Base-by-base conservation (phyloP, 345 rosid genomes). In the Ricinus communis region DNA sequence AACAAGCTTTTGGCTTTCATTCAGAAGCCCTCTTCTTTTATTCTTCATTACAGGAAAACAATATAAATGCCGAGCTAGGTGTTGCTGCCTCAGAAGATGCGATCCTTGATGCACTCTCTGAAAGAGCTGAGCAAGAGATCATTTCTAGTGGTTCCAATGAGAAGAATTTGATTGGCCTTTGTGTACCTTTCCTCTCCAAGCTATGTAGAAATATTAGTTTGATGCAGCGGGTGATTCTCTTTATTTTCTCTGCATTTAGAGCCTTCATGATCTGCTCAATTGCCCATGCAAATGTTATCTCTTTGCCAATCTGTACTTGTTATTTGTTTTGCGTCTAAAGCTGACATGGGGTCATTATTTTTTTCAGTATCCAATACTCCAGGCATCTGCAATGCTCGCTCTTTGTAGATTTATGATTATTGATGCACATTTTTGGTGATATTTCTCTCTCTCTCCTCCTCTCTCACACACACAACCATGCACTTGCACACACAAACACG, bases 351-450 rank as follows among this genome's bases (percentile, higher is more conserved):
- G 16, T 18, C 8, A 30, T 47, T 71, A 13, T 1, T 43, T 57
- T 31, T 6, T 55, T 15, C 81, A 78, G 99, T 82, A 85, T 82
- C 93, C 99, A 65, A 88, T 79, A 55, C 85, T 95, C 54, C 99
- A 95, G 80, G 97, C 97, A 72, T 92, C 97, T 50, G 98, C 87
- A 73, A 85, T 95, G 97, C 97, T 95, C 70, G 97, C 98, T 56
- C 79, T 95, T 66, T 90, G 97, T 80, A 86, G 93, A 71, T 87
- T 87, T 79, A 95, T 92, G 99, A 85, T 92, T 72, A 88, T 92
- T 72, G 99, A 95, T 83, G 85, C 97, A 71, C 75, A 71, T 65
- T 95, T 85, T 83, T 95, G 99, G 99, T 95, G 79, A 73, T 22
- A 15, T 70, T 31, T 64, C 28, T 70, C 76, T 49, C 68, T 65